phyloP scores from a whole-genome alignment of 2,329 filamentous ascomycete species.

The Mariannaea elegans region DNA sequence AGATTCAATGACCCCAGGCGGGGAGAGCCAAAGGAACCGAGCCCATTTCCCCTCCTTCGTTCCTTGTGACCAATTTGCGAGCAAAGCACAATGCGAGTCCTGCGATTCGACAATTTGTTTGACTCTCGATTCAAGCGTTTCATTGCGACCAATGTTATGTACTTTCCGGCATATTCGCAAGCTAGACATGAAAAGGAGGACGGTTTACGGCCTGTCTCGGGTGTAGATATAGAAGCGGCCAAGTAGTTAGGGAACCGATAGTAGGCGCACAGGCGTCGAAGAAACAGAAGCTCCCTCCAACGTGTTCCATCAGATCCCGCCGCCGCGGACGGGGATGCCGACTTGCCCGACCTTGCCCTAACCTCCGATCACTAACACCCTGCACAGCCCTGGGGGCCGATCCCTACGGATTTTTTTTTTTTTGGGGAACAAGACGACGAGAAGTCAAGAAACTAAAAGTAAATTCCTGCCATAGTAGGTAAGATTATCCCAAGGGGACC shows the following conservation, averaged over 20 bases:
- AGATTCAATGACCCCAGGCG: slow-evolving; percentile 28
- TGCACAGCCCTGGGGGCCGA: no score
- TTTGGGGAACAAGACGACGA: background rate
- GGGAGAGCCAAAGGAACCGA: slow-evolving; percentile 21
- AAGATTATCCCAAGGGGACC: slow-evolving; percentile 4
- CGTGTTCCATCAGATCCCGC: background rate
- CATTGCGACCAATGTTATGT: background rate
- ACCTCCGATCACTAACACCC: slow-evolving; percentile 7
- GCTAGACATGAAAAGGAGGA: slow-evolving; percentile 1
- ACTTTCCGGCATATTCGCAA: background rate
- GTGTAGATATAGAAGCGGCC: no score
- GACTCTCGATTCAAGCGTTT: slow-evolving; percentile 15
- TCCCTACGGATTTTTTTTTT: no score
- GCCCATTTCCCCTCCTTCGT: slow-evolving; percentile 25
- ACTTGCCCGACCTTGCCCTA: slow-evolving; percentile 5
- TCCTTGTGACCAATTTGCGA: slow-evolving; percentile 30
- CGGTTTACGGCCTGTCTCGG: no score
- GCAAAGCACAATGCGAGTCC: slow-evolving; percentile 26
- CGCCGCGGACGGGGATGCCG: slow-evolving; percentile 7
- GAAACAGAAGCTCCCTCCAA: background rate
- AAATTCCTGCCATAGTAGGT: background rate
- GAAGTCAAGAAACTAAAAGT: background rate
- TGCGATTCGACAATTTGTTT: slow-evolving; percentile 35
- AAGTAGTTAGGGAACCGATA: background rate
- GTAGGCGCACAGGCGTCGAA: background rate